Conservation (phyloP, 1,284 basidiomycete species). For the Bondarzewia mesenterica region DNA sequence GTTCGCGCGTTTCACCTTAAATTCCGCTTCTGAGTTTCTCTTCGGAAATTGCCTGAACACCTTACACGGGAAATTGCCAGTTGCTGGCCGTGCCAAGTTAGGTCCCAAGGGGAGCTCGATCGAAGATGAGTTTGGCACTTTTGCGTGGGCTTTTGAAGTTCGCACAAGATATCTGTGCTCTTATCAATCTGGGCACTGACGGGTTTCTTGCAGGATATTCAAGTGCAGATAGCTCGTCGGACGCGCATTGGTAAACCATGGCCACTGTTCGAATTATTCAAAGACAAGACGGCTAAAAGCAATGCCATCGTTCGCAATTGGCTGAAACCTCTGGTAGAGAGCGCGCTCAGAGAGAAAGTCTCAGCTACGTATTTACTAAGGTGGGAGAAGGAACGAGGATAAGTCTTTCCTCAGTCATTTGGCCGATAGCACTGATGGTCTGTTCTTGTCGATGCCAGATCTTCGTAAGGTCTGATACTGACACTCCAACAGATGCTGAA, state of each 20-base stretch:
- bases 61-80: conserved; percentile 44
- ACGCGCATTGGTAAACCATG: conserved; percentile 49
- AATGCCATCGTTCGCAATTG: conserved; percentile 47
- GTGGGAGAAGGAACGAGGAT: conserved; percentile 29
- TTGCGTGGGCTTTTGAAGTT: conserved; percentile 51
- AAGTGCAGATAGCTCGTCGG: conserved; percentile 46
- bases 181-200: too few relatives aligned
- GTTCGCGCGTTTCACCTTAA: conserved; percentile 30
- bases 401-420: conserved; percentile 61
- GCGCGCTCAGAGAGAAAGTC: conserved; percentile 32
- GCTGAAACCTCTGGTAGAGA: conserved; percentile 53
- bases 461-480: not conserved
- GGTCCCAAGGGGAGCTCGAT: conserved; percentile 49
- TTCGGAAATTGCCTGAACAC: conserved; percentile 46
- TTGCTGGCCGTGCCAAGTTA: conserved; percentile 33
- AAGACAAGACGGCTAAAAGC: conserved; percentile 45
- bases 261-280: conserved; percentile 58
- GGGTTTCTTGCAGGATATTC: conserved; percentile 34
- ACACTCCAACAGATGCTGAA: conserved; percentile 36
- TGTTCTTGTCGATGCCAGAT: conserved; percentile 13
- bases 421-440: conserved; percentile 56
- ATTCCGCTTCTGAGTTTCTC: conserved; percentile 33
- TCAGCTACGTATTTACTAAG: conserved; percentile 23
- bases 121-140: conserved; percentile 49
- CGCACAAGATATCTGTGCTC: too few relatives aligned